Evolutionary conservation across 192 early-diverging fungal genomes (phyloP), one percentile per base, ranked within the genome.

Genomic region (Rhizophagus clarus): DNA sequence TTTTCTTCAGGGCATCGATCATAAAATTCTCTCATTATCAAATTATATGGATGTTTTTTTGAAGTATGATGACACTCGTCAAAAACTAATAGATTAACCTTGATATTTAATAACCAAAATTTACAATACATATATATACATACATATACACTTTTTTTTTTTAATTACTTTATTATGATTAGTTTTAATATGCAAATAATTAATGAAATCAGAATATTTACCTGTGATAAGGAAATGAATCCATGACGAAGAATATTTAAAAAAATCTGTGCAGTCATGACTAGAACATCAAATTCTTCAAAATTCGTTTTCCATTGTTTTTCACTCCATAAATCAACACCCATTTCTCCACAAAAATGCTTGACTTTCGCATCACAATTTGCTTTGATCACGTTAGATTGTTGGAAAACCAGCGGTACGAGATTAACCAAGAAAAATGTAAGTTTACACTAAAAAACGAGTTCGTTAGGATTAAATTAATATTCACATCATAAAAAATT

Each of bases 51-150:
- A 78, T 95, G 93, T 42, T 88, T 87, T 76, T 91, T 90, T 22
- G 91, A 85, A 6, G 96, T 89, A 82, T 99, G 94, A 85, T 99
- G 97, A 71, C 93, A 95, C 82, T 98, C 97, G 83, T 98, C 97
- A 87, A 98, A 95, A n/a, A 98, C 89, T 8, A 98, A 85, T 71
- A 98, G 81, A 81, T 93, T 88, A 40, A 97, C 90, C 88, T 94
- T 26, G 22, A 22, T 26, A 81, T 29, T n/a, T 22, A 51, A 49
- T 31, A 45, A 22, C 31, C 28, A 61, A 79, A 40, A 63, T 31
- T 45, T 45, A 12, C 0, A 45, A 45, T 45, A 45, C 42, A 37
- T 37, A 37, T 40, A 40, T 40, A 40, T 40, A 40, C 0, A 40
- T 7, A 40, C 37, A 37, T 37, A 37, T 7, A 34, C 5, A 34